Evolutionary conservation across 1,139 yeast species (phyloP).

Genomic region (Geotrichum aggregatum): DNA sequence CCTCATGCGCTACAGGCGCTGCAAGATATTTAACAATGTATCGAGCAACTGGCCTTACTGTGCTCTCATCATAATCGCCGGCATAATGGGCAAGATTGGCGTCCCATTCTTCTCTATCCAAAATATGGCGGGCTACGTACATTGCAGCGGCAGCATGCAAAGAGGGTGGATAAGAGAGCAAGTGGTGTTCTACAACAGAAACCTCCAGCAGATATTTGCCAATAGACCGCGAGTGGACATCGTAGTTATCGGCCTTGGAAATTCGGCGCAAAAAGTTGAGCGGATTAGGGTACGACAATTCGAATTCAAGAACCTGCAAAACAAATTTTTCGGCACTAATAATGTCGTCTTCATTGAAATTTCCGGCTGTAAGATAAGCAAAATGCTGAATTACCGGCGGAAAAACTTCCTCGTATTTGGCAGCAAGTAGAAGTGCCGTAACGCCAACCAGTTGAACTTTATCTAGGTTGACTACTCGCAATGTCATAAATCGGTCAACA

Average conservation of each 20-base stretch:
- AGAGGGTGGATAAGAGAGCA: constrained; percentile 78
- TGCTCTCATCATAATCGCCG: constrained; percentile 80
- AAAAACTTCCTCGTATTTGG: constrained; percentile 92
- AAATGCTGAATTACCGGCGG: constrained; percentile 85
- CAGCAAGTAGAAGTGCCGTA: constrained; percentile 85
- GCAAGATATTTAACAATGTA: constrained; percentile 74
- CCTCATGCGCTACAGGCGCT: constrained; percentile 86
- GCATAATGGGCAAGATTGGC: constrained; percentile 83
- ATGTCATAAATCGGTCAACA: constrained; percentile 85
- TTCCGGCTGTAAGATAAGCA: constrained; percentile 83
- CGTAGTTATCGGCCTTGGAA: constrained; percentile 93
- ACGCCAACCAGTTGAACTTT: constrained; percentile 87
- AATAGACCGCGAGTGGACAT: constrained; percentile 83
- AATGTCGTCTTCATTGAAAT: constrained; percentile 79
- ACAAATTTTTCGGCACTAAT: constrained; percentile 83
- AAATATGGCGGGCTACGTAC: constrained; percentile 77
- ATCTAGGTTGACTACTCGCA: constrained; percentile 74
- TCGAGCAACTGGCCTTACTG: constrained; percentile 66
- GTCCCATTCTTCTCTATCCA: constrained; percentile 57
- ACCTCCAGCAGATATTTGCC: constrained; percentile 87
- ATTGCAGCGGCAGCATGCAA: constrained; percentile 71
- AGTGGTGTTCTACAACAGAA: constrained; percentile 72
- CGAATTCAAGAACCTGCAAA: constrained; percentile 68
- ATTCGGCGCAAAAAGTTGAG: constrained; percentile 90
- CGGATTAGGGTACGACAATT: constrained; percentile 86